These are phyloP conservation scores for Mucor circinelloides DNA, from an alignment of 371 early-diverging fungal genomes.

Conservation along the genomic window DNA sequence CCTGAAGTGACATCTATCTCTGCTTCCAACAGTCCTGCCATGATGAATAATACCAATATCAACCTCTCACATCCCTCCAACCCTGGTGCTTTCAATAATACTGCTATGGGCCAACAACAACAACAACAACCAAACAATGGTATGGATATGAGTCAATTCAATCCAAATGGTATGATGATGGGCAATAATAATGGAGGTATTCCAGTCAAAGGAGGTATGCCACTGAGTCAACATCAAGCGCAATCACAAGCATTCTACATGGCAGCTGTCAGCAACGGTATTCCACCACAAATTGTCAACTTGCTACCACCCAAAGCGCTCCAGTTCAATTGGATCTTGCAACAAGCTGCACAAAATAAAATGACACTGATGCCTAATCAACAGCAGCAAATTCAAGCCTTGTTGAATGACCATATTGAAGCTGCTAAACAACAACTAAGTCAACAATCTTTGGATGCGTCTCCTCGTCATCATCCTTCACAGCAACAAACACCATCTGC, in stretches of 20 bases:
- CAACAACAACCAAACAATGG: neutral
- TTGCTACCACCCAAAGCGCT: slow-evolving; percentile 36
- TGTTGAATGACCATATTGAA: slow-evolving; percentile 30
- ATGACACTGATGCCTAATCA: slow-evolving; percentile 21
- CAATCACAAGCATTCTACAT: slow-evolving; percentile 32
- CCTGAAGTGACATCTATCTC: slow-evolving; percentile 8
- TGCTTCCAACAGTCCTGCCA: slow-evolving; percentile 4
- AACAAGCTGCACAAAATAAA: slow-evolving; percentile 35
- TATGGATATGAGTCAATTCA: neutral
- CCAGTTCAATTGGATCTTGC: slow-evolving; percentile 35
- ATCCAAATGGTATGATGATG: neutral
- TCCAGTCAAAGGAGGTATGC: slow-evolving; percentile 25
- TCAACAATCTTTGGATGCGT: neutral
- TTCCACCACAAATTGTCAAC: slow-evolving; percentile 37
- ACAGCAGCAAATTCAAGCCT: slow-evolving; percentile 30
- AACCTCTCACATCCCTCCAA: neutral
- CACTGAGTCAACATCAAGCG: slow-evolving; percentile 25
- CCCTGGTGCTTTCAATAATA: neutral
- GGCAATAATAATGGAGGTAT: slow-evolving; percentile 7
- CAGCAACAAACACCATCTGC: neutral
- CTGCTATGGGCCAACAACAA: neutral
- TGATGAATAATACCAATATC: neutral
- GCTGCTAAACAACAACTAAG: slow-evolving; percentile 20
- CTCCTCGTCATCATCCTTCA: neutral
- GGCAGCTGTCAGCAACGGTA: slow-evolving; percentile 36